phyloP scores from a whole-genome alignment of 768 basidiomycete genomes.

The Clitopilus hobsonii region DNA sequence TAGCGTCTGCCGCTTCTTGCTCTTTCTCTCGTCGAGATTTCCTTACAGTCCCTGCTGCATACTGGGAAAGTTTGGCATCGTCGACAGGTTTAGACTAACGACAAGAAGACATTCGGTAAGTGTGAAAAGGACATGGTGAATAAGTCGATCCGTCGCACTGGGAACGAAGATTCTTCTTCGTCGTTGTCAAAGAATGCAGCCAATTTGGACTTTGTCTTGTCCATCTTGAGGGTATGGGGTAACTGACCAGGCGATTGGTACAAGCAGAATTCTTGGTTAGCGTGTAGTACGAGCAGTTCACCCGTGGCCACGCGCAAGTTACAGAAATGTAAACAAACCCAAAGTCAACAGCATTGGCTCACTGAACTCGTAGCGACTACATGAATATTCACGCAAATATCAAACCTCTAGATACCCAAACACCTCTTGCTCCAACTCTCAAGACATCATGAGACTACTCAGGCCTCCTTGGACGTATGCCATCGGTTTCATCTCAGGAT shows the following conservation, averaged over 20 bases:
- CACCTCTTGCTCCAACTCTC: too few relatives aligned
- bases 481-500: slow-evolving; percentile 93
- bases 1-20: slow-evolving; percentile 87
- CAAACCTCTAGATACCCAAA: too few relatives aligned
- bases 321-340: neutral
- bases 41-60: slow-evolving; percentile 76
- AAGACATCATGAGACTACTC: slow-evolving; percentile 66
- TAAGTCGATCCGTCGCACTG: slow-evolving; percentile 86
- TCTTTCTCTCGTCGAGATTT: slow-evolving; percentile 94
- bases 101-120: slow-evolving; percentile 56
- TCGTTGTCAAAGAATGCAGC: slow-evolving; percentile 84
- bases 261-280: too few relatives aligned
- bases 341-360: too few relatives aligned
- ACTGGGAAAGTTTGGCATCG: slow-evolving; percentile 81
- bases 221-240: slow-evolving; percentile 35
- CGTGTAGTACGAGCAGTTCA: too few relatives aligned
- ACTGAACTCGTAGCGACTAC: too few relatives aligned
- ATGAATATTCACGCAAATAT: too few relatives aligned
- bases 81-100: slow-evolving; percentile 82
- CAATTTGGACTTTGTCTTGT: slow-evolving; percentile 63
- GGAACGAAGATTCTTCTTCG: slow-evolving; percentile 81
- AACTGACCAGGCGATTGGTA: neutral
- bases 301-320: too few relatives aligned
- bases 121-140: slow-evolving; percentile 45
- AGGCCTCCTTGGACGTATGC: slow-evolving; percentile 74